A percentile compares a stretch with the other conserved stretches of the same genome.
Evolutionary conservation across 495 filamentous ascomycete species (phyloP).

Genomic region (Annulohypoxylon bovei): DNA sequence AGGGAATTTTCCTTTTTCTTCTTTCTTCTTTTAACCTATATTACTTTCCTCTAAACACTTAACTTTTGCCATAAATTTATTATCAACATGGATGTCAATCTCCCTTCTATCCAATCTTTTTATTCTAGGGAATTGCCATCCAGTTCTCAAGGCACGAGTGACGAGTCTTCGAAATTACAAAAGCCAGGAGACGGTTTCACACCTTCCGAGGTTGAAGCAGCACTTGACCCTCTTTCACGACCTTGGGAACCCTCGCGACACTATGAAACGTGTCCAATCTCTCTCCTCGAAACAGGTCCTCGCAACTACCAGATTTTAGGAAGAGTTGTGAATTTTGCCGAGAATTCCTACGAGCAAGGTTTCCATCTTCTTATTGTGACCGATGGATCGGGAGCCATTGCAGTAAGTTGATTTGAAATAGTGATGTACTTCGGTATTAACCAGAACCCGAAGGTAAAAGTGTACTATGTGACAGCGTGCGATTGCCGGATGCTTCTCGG

Average conservation of each 20-base stretch:
- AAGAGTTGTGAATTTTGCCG: conserved; percentile 67
- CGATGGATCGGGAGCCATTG: conserved; percentile 67
- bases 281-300: conserved; percentile 62
- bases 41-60: background rate
- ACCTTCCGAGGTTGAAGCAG: conserved; percentile 54
- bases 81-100: conserved; percentile 49
- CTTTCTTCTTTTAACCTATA: no score
- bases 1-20: no score
- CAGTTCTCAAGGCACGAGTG: conserved; percentile 25
- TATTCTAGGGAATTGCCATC: conserved; percentile 49
- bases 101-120: conserved; percentile 65
- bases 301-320: conserved; percentile 63
- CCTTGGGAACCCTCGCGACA: conserved; percentile 65
- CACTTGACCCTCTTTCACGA: conserved; percentile 51
- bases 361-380: conserved; percentile 65
- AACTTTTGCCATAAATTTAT: background rate
- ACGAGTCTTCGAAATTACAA: background rate
- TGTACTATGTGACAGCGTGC: conserved; percentile 48
- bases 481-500: conserved; percentile 52
- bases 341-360: conserved; percentile 47
- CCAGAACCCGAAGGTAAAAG: conserved; percentile 49
- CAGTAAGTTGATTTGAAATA: conserved; percentile 48
- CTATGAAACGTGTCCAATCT: conserved; percentile 63
- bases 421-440: background rate
- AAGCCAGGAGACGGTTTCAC: conserved; percentile 62